Base-by-base conservation (phyloP, 2,329 filamentous ascomycete genomes). In the Sporothrix schenckii region DNA sequence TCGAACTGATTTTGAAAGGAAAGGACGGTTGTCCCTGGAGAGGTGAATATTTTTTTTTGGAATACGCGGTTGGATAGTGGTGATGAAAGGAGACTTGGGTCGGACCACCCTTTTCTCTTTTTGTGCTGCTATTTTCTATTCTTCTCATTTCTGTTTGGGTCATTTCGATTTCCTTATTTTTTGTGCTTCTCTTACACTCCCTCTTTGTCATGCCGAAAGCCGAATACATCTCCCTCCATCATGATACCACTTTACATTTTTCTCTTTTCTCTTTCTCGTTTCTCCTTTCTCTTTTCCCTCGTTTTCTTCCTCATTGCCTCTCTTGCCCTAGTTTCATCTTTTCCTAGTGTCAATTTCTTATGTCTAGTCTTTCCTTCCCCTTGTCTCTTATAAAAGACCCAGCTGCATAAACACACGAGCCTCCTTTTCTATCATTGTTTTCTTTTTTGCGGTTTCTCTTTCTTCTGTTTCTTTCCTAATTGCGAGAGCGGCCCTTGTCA, bases 221-320 rank as follows among this genome's bases (percentile, higher is more conserved):
- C 47, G 49, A 66, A 69, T 47, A 69, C 44, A 69, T 41, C 30
- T 54, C 27, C 41, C 19, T 6, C 69, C 67, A 72, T 71, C 72
- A 75, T 76, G 74, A 75, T 76, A 76, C 75, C 74, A 75, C 72
- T 72, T 72, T 75, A 68, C 41, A 60, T 70, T 63, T 66, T 68
- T 39, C 44, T 30, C 65, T 70, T 68, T 14, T 24, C 50, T 63
- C 41, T 21, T 27, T 34, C 39, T 67, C 16, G 34, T n/a, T 44
- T 69, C 68, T 41, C 70, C 49, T 34, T 47, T 44, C 44, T n/a
- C 53, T 14, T 56, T 49, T 49, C 21, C n/a, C 14, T 14, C n/a
- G 14, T 34, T 47, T 24, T 21, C 44, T 24, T 56, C 13, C 60
- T 53, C 16, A 49, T 65, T 66, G 27, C 14, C n/a, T 27, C 21